A percentile compares a stretch with the other conserved stretches of the same genome.
Conservation (phyloP, 805 yeast species). For the Zygotorulaspora chibaensis region DNA sequence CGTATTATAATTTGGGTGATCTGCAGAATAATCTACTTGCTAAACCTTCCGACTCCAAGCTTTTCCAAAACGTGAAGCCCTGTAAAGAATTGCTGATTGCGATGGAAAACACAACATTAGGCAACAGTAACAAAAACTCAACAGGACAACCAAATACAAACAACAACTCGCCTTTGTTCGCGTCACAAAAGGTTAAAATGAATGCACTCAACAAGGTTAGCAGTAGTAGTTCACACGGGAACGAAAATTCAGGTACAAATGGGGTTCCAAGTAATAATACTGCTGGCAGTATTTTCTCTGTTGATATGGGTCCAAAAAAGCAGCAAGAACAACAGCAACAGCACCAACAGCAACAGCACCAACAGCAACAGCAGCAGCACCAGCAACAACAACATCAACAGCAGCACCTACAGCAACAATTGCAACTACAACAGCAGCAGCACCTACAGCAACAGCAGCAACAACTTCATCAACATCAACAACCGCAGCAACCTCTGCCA, state of each 20-base stretch:
- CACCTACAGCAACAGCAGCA: slow-evolving; percentile 3
- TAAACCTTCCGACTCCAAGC: slow-evolving; percentile 53
- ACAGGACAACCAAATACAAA: background rate
- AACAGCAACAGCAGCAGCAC: slow-evolving; percentile 2
- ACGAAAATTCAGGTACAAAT: background rate
- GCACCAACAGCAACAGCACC: background rate
- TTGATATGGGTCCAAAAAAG: slow-evolving; percentile 13
- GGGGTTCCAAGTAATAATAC: slow-evolving; percentile 9
- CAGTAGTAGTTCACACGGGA: slow-evolving; percentile 9
- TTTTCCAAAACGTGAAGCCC: slow-evolving; percentile 47
- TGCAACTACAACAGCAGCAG: slow-evolving; percentile 1
- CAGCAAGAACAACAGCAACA: slow-evolving; percentile 5
- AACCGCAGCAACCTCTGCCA: slow-evolving; percentile 3
- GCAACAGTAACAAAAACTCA: slow-evolving; percentile 32
- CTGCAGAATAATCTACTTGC: slow-evolving; percentile 53
- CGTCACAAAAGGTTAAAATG: background rate
- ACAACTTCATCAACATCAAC: slow-evolving; percentile 3
- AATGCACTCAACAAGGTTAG: slow-evolving; percentile 6
- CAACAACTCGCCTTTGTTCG: background rate
- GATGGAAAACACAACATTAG: slow-evolving; percentile 53
- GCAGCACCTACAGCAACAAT: slow-evolving; percentile 8
- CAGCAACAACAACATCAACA: slow-evolving; percentile 7
- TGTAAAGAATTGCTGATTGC: slow-evolving; percentile 50
- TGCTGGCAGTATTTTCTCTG: slow-evolving; percentile 20
- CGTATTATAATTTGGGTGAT: slow-evolving; percentile 75